phyloP scores from a whole-genome alignment of 495 filamentous ascomycete species.

The Lasiosphaeria ovina region DNA sequence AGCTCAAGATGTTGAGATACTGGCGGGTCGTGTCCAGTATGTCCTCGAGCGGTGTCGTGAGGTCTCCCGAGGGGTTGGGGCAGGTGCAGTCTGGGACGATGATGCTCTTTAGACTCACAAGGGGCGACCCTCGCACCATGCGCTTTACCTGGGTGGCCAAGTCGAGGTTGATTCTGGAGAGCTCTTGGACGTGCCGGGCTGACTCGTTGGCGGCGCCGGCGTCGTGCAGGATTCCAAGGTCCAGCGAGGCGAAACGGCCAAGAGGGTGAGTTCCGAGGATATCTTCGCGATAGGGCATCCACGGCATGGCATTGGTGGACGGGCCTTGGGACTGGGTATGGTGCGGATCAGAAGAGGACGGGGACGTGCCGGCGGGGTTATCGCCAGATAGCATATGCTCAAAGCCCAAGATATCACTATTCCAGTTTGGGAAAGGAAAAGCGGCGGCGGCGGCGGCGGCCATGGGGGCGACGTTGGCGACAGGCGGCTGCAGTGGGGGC shows the following conservation, averaged over 20 bases:
- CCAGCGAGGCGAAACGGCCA: background rate
- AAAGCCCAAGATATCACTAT: too few relatives aligned
- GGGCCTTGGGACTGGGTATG: background rate
- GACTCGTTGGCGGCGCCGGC: background rate
- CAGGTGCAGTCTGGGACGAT: slow-evolving; percentile 4
- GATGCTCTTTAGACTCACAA: slow-evolving; percentile 12
- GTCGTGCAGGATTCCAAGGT: background rate
- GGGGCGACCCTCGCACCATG: slow-evolving; percentile 10
- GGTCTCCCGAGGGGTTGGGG: background rate
- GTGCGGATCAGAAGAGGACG: background rate
- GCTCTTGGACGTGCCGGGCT: slow-evolving; percentile 14
- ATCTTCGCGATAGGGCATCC: background rate
- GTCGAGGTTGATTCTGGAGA: slow-evolving; percentile 19
- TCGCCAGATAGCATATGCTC: background rate
- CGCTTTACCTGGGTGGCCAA: slow-evolving; percentile 12
- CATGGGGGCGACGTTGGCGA: background rate
- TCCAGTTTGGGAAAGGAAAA: too few relatives aligned
- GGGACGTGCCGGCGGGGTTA: background rate
- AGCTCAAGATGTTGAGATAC: slow-evolving; percentile 15
- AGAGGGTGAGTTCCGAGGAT: background rate
- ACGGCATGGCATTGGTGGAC: background rate
- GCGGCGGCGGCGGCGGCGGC: too few relatives aligned
- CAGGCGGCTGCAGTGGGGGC: slow-evolving; percentile 2
- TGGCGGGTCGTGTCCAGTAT: slow-evolving; percentile 16
- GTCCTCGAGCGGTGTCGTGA: slow-evolving; percentile 12